Evolutionary conservation across 2,329 filamentous ascomycete genomes (phyloP), one percentile per base, ranked within the genome.

Genomic region (Fusarium acutatum): DNA sequence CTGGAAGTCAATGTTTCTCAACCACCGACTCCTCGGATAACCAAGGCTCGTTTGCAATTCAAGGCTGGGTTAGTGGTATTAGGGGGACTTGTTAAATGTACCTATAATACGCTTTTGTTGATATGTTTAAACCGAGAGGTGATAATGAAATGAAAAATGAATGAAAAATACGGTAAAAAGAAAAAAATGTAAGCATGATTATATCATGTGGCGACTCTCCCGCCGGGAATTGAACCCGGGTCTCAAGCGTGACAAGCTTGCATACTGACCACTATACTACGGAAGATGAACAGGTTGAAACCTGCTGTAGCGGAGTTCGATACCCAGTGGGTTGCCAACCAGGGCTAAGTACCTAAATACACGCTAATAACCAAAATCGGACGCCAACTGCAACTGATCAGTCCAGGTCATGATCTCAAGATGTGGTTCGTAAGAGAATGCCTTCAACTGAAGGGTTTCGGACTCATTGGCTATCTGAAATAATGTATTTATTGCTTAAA

Each of bases 311-410:
- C 50, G 20, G 20, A 54, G 34, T 54, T 54, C 50, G 50, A 30
- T 54, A 15, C 0, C 2, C 4, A 3, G 2, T 2, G 0, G 0
- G 2, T 6, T 0, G 10, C n/a, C 17, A 53, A 0, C 0, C 0
- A 4, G 17, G 0, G 0, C 0, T 28, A 37, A n/a, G 10, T 26
- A 37, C 0, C 7, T 28, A 4, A 0, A 0, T 0, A 0, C 0
- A 0, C 0, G 0, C 6, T 0, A 20, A 7, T 3, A 0, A 4
- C 17, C 2, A 34, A 24, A 2, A 34, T 34, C 47, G 3, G 11
- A 7, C 20, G 12, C n/a, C 4, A 34, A 15, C 8, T 1, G 3
- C 20, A 34, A 6, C n/a, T 24, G 0, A 26, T 3, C 3, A 5
- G n/a, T 20, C n/a, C n/a, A 24, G 4, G n/a, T 11, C 9, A 11